Base-by-base conservation (phyloP, 345 rosid species). In the Leavenworthia alabamica region DNA sequence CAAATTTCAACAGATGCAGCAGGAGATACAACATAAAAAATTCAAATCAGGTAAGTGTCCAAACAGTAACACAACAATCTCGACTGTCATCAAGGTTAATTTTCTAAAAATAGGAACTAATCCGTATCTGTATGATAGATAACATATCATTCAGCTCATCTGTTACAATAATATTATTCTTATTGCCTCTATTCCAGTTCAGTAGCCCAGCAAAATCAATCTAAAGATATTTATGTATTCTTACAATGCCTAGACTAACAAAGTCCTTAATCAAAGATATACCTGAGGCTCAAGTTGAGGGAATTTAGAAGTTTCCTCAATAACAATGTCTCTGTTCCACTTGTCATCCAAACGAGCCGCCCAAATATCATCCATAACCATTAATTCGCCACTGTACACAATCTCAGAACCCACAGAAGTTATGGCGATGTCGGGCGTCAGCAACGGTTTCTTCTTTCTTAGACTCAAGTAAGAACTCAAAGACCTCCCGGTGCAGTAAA, bases 371-470 rank as follows among this genome's bases (percentile, higher is more conserved):
- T 88, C 98, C 0, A 64, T 72, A 4, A 79, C 67, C 87, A 83
- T 80, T 0, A 80, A 64, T 31, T 77, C 80, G 7, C 90, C 95
- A 6, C 92, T 80, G 73, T 91, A 88, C 0, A 81, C 82, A 70
- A 91, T 91, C 80, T 84, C 87, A 45, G 95, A 86, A 58, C 98
- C 98, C 40, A 91, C 96, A 48, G 98, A 91, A 81, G 82, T 81
- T 13, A 86, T 77, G 15, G 83, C 73, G 60, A 91, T 76, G 66
- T 91, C 98, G 1, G 96, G 98, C 3, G 95, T 88, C 72, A 86
- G 49, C 68, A 88, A 70, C 5, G 98, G 96, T 68, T 53, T 91
- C 75, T 75, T 76, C 16, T 56, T 80, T 66, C 90, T 78, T 48
- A 88, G 64, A 73, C 73, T 60, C 37, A 57, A 44, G 72, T 90